Evolutionary conservation across 1,284 basidiomycete genomes (phyloP), one percentile per base, ranked within the genome.

Genomic region (Filobasidium uniguttulatum): DNA sequence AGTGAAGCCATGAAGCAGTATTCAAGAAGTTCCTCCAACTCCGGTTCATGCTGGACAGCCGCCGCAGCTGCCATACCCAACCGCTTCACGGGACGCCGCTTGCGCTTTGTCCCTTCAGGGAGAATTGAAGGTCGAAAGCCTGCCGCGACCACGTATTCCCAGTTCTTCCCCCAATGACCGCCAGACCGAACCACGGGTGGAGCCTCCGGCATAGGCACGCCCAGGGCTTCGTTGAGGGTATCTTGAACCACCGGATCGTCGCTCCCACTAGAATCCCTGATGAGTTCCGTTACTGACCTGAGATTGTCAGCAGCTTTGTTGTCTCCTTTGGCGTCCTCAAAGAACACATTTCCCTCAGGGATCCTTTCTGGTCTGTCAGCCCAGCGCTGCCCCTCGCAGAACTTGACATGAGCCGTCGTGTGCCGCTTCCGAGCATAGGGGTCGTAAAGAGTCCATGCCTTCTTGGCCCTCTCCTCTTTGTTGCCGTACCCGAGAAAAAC

Each of bases 1-100:
- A 25, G 12, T 22, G 14, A 19, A 25, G 38, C 19, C 20, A 41
- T 19, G 23, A 23, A 41, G 26, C 20, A 19, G 14, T 41, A 25
- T 10, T 41, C 38, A 8, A 25, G n/a, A n/a, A n/a, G n/a, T n/a
- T n/a, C n/a, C n/a, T n/a, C 35, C 17, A 19, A 19, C 7, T 8
- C 15, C 19, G 44, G 44, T 20, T 54, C 46, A 25, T 25, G 38
- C 23, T 55, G 35, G 28, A 51, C 48, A 5, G 52, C 40, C 30
- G 40, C 53, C 22, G 44, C 55, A 7, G 50, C 30, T 23, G 15
- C 34, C 26, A 34, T 31, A 22, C 52, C 41, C 19, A 44, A 38
- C 33, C 12, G 36, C 29, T 14, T 10, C 14, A 15, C 48, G 36
- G 7, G 48, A 19, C 19, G 48, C 28, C 20, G 5, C 19, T 6